These are phyloP conservation scores for Sonneratia caseolaris DNA, from an alignment of 345 rosid genomes.

Conservation along the genomic window DNA sequence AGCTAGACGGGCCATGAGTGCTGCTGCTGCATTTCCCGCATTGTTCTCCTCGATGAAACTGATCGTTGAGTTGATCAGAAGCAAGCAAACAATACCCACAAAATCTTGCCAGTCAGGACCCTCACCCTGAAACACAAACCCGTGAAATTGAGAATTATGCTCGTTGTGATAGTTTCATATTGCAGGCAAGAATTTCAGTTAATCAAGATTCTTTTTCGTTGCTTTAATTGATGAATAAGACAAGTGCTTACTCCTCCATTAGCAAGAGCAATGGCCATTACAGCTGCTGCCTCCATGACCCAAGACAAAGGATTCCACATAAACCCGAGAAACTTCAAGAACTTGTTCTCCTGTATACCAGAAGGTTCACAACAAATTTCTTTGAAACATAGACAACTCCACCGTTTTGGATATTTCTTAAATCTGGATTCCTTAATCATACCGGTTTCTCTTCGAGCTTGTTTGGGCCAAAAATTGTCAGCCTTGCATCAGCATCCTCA, in stretches of 20 bases:
- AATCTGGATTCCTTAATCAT: constrained; percentile 11
- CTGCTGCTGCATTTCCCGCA: constrained; percentile 83
- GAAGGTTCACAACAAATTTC: not conserved
- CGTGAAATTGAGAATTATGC: not conserved
- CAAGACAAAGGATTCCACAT: constrained; percentile 99
- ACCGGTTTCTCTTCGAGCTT: constrained; percentile 77
- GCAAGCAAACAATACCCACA: constrained; percentile 74
- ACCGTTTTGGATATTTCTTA: not conserved
- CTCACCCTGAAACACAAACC: constrained; percentile 42
- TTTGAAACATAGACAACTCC: not conserved
- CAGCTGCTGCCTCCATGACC: constrained; percentile 99
- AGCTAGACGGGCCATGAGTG: constrained; percentile 91
- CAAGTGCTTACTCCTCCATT: constrained; percentile 61
- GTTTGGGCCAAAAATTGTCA: constrained; percentile 65
- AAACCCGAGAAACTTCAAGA: constrained; percentile 74
- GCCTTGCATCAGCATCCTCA: constrained; percentile 66
- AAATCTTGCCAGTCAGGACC: constrained; percentile 99
- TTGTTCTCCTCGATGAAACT: constrained; percentile 96
- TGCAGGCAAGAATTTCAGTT: no score
- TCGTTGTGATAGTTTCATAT: no score
- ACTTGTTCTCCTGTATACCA: constrained; percentile 62
- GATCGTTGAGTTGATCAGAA: constrained; percentile 80
- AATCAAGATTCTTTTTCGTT: no score
- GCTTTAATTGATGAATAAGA: not conserved
- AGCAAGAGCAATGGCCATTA: constrained; percentile 85